A percentile compares a stretch with the other conserved stretches of the same genome.
Evolutionary conservation across 2,329 filamentous ascomycete species (phyloP).

Genomic region (Hymenoscyphus fraxineus): DNA sequence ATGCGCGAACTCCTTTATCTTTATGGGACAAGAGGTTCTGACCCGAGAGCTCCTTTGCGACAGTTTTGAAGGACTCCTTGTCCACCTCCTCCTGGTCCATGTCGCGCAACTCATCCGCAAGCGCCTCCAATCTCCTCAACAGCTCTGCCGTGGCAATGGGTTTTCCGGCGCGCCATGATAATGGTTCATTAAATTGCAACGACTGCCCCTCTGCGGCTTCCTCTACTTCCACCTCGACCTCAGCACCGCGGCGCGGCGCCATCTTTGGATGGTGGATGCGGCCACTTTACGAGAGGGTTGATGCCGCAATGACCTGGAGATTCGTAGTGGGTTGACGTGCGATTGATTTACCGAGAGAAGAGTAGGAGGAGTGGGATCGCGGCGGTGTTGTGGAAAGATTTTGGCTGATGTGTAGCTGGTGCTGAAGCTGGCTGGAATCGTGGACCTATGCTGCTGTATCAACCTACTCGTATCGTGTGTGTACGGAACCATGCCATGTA

Average conservation of each 20-base stretch:
- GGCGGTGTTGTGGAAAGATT: neutral
- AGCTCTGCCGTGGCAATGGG: constrained; percentile 81
- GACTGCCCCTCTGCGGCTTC: constrained; percentile 37
- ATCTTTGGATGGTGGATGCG: constrained; percentile 25
- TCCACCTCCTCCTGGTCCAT: constrained; percentile 86
- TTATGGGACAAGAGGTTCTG: constrained; percentile 84
- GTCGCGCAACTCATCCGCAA: constrained; percentile 77
- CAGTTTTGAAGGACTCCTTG: constrained; percentile 74
- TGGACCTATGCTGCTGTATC: too few relatives aligned
- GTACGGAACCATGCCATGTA: neutral
- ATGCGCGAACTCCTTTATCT: constrained; percentile 89
- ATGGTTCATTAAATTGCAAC: constrained; percentile 77
- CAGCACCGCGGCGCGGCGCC: constrained; percentile 35
- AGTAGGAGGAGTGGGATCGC: neutral
- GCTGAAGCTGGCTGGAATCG: neutral
- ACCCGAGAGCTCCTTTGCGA: constrained; percentile 80
- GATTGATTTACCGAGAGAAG: neutral
- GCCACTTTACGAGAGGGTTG: constrained; percentile 2
- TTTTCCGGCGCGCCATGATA: constrained; percentile 90
- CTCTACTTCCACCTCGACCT: constrained; percentile 25
- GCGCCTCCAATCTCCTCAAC: constrained; percentile 71
- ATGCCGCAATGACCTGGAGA: neutral
- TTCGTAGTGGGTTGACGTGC: neutral
- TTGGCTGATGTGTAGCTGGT: neutral
- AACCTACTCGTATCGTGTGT: too few relatives aligned